Evolutionary conservation across 208 protist species (phyloP).

Genomic region (Leishmania gerbilli): DNA sequence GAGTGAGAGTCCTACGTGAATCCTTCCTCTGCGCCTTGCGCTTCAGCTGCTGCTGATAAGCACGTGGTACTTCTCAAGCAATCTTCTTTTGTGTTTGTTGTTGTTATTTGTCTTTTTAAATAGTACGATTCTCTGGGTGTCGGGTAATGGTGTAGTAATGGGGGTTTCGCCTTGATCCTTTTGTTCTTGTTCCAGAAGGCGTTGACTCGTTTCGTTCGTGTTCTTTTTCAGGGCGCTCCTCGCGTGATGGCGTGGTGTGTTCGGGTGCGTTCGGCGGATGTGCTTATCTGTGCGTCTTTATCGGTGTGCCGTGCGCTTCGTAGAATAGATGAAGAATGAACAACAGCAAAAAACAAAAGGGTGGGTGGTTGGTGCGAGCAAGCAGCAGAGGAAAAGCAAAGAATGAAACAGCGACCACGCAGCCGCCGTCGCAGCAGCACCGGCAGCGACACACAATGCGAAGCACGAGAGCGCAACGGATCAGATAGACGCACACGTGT

Average conservation of each 20-base stretch:
- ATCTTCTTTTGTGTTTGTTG: not conserved
- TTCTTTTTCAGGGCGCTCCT: not conserved
- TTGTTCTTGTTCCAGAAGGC: not conserved
- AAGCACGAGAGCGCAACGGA: no score
- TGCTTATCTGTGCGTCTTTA: not conserved
- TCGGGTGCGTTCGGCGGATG: not conserved
- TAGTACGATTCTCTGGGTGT: not conserved
- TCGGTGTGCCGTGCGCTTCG: not conserved
- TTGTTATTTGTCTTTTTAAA: not conserved
- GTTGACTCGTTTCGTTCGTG: not conserved
- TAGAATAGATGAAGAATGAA: not conserved
- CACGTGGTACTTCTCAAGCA: not conserved
- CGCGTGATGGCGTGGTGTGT: not conserved
- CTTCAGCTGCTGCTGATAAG: not conserved
- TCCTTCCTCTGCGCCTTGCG: not conserved
- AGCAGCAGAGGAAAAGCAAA: not conserved
- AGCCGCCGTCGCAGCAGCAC: not conserved
- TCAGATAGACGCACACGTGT: no score
- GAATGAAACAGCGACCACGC: no score
- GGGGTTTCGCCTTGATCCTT: not conserved
- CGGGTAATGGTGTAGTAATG: not conserved
- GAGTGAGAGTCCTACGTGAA: not conserved
- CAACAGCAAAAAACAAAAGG: not conserved
- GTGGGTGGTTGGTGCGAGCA: not conserved
- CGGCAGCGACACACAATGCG: not conserved